Evolutionary conservation across 257 asterid genomes (phyloP), one percentile per base, ranked within the genome.

Genomic region (Leptodermis oblonga): DNA sequence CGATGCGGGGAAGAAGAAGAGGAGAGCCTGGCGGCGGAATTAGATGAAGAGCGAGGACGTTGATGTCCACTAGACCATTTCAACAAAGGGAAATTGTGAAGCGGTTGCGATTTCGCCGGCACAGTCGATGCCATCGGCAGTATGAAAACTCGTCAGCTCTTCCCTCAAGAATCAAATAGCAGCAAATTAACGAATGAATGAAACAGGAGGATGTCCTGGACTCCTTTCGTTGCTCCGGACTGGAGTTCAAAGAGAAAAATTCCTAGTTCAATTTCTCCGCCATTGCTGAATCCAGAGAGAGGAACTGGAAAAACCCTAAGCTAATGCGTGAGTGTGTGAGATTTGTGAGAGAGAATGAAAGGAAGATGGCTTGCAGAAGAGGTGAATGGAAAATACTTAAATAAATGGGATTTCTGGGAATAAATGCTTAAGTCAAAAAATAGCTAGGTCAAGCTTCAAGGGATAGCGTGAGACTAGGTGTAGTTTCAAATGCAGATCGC

Each of bases 81-180:
- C 22, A 72, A 72, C 4, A 72, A 45, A 7, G 76, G 36, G 33
- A 72, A 72, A 15, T 72, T 73, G 59, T 74, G 73, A 1, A 73
- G 70, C 20, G 73, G 37, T 17, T 59, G 61, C 4, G 78, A 60
- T 43, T 68, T 68, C 12, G 70, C 42, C 18, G 74, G 77, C 54
- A 51, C 77, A 17, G 69, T 69, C 17, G 70, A 74, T 4, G 73
- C 65, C 74, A 74, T 74, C 18, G 60, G 14, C n/a, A 52, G 60
- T 36, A 1, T 30, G 14, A 45, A n/a, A 46, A 20, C 5, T 45
- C 10, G 0, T 15, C n/a, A 41, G 53, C 20, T 58, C 5, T 62
- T 17, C 1, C 10, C 7, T 28, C 18, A 25, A 4, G 4, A 54
- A 54, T 26, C 34, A 26, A 54, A 54, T 43, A 0, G 18, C 18